Conservation (phyloP, 148 eudicot species). For the Rhododendron ferrugineum region DNA sequence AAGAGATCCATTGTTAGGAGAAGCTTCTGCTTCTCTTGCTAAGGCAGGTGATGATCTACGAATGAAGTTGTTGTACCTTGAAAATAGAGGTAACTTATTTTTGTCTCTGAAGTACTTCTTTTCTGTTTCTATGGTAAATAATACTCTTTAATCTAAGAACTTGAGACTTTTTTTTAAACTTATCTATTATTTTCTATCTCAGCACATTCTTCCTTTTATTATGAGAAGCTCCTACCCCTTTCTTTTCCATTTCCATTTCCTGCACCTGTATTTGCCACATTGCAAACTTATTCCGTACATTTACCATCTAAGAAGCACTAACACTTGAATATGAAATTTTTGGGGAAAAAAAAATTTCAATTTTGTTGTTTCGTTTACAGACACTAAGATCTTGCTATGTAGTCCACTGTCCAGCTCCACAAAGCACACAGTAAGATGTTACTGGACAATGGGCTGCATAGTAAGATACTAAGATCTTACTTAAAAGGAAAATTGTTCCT, state of each 20-base stretch:
- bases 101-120: neutral
- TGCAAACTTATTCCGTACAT: neutral
- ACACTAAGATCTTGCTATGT: neutral
- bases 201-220: neutral
- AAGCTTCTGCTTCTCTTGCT: constrained; percentile 73
- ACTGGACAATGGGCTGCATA: neutral
- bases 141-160: neutral
- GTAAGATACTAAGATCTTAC: neutral
- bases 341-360: neutral
- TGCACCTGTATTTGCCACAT: neutral
- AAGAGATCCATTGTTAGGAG: constrained; percentile 59
- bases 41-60: constrained; percentile 80
- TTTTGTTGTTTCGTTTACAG: neutral
- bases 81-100: constrained; percentile 67
- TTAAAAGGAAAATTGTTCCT: neutral
- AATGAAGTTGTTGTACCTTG: constrained; percentile 67
- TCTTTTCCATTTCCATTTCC: neutral
- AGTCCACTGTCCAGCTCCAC: neutral
- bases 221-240: neutral
- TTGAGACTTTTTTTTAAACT: neutral
- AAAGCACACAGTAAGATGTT: neutral
- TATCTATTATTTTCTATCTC: neutral
- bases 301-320: neutral
- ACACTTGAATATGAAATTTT: neutral
- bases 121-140: neutral